These are phyloP conservation scores for Brettanomyces custersianus DNA, from an alignment of 805 yeast genomes.

Conservation along the genomic window DNA sequence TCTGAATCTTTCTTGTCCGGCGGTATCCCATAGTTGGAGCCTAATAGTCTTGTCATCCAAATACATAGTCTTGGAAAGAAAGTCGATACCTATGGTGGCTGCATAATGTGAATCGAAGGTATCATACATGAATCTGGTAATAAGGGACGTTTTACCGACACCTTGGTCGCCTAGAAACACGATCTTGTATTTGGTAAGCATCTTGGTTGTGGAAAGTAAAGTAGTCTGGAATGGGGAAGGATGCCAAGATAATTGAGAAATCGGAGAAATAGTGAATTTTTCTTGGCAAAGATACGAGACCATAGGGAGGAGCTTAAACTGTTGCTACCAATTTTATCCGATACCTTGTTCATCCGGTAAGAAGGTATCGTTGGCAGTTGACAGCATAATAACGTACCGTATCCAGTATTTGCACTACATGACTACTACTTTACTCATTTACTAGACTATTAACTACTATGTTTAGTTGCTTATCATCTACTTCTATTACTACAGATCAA, in stretches of 20 bases:
- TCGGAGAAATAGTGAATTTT: no score
- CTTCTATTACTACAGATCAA: slow-evolving; percentile 5
- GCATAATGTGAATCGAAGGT: slow-evolving; percentile 93
- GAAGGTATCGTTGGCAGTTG: no score
- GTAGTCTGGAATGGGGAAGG: no score
- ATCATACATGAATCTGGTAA: slow-evolving; percentile 97
- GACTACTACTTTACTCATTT: background rate
- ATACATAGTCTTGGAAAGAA: slow-evolving; percentile 87
- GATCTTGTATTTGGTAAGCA: slow-evolving; percentile 67
- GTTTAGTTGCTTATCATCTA: background rate
- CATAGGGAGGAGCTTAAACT: no score
- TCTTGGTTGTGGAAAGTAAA: slow-evolving; percentile 6
- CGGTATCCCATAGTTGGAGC: slow-evolving; percentile 95
- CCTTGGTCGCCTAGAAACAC: slow-evolving; percentile 97
- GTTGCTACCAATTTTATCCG: no score
- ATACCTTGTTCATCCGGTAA: no score
- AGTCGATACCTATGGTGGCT: slow-evolving; percentile 96
- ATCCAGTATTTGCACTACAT: no score
- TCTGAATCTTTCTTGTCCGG: slow-evolving; percentile 94
- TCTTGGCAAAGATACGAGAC: background rate
- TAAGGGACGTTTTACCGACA: slow-evolving; percentile 92
- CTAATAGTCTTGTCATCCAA: slow-evolving; percentile 92
- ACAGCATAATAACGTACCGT: no score
- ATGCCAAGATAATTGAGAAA: no score
- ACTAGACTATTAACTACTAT: background rate